Evolutionary conservation across 176 grass and related monocot genomes (phyloP).

Genomic region (Eremochloa ophiuroides): DNA sequence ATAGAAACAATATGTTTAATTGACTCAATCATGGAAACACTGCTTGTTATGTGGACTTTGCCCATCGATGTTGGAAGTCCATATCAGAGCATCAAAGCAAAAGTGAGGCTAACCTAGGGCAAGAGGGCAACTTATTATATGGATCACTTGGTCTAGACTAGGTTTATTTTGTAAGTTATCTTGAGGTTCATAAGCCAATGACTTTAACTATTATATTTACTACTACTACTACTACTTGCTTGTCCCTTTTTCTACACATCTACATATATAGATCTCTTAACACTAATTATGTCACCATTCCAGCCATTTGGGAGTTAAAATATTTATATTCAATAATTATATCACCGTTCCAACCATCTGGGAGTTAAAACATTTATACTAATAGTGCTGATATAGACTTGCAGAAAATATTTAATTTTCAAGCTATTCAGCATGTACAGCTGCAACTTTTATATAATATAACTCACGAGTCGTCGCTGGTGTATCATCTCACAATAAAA

Average conservation of each 20-base stretch:
- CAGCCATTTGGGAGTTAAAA: background rate
- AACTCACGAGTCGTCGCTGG: background rate
- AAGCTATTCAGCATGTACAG: background rate
- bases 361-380: background rate
- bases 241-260: background rate
- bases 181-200: background rate
- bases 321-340: background rate
- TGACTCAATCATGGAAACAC: background rate
- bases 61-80: background rate
- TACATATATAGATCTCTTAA: background rate
- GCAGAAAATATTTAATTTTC: background rate
- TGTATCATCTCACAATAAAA: too few species aligned
- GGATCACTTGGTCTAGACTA: background rate
- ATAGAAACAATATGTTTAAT: background rate
- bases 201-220: background rate
- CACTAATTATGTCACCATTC: background rate
- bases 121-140: background rate
- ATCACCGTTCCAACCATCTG: background rate
- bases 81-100: background rate
- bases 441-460: background rate
- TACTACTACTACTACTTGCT: background rate
- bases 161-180: background rate
- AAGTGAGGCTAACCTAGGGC: background rate
- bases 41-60: background rate
- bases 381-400: background rate